A percentile compares a stretch with the other conserved stretches of the same genome.
Conservation (phyloP, 2,329 filamentous ascomycete species). For the Graphilbum ipis-grandicollis region DNA sequence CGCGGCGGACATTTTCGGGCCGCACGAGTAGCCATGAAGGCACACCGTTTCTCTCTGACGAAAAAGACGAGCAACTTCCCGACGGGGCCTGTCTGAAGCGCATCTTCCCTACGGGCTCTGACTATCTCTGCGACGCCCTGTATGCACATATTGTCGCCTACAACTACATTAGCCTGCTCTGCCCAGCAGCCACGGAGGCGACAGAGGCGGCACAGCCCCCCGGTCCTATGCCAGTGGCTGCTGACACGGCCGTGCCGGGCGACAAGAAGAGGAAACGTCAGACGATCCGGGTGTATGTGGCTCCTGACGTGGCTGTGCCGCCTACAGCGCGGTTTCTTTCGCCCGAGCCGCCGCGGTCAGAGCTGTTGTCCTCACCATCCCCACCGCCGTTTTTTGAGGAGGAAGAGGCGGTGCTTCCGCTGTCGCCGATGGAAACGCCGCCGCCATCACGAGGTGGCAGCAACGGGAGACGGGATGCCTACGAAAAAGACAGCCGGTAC, state of each 20-base stretch:
- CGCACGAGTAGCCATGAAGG: no score
- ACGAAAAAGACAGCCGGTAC: constrained; percentile 7
- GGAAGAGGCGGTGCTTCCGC: background rate
- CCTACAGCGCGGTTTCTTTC: background rate
- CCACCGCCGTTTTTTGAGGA: background rate
- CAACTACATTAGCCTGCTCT: constrained; percentile 33
- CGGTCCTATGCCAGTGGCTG: background rate
- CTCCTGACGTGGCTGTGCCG: constrained; percentile 1
- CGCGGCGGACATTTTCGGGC: no score
- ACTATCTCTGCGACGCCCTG: constrained; percentile 38
- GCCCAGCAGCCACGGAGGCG: constrained; percentile 2
- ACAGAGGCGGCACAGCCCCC: background rate
- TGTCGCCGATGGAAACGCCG: constrained; percentile 4
- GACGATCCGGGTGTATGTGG: constrained; percentile 7
- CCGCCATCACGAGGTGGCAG: constrained; percentile 3
- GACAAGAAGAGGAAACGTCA: constrained; percentile 2
- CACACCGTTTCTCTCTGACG: no score
- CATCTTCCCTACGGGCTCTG: constrained; percentile 33
- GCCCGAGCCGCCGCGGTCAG: background rate
- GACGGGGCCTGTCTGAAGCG: constrained; percentile 20
- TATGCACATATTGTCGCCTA: constrained; percentile 42
- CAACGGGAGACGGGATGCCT: no score
- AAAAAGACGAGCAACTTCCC: background rate
- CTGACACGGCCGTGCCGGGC: background rate
- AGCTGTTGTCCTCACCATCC: background rate